Percentiles rank a stretch among this genome's conserved stretches.
Evolutionary conservation across 441 rosid species (phyloP).

Genomic region (Adansonia rubrostipa): DNA sequence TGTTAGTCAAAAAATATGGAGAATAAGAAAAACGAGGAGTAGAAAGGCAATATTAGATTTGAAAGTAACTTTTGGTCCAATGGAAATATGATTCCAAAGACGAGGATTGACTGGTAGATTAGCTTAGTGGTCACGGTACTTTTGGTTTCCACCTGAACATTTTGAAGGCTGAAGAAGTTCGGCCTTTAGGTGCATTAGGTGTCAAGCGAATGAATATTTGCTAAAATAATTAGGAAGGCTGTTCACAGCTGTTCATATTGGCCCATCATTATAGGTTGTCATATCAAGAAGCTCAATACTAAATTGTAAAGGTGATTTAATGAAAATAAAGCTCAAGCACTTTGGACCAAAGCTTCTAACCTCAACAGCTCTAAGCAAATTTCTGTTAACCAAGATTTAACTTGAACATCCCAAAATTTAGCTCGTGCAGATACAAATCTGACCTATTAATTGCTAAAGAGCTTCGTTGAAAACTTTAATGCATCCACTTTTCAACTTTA

Average conservation of each 20-base stretch:
- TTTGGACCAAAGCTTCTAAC: neutral
- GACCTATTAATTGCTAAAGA: neutral
- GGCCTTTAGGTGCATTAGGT: neutral
- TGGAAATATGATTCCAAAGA: neutral
- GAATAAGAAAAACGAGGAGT: neutral
- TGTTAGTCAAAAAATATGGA: slow-evolving; percentile 6
- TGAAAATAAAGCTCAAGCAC: neutral
- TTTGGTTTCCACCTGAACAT: neutral
- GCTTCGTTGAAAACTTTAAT: slow-evolving; percentile 10
- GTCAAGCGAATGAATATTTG: neutral
- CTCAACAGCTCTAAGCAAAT: neutral
- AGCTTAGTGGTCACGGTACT: neutral
- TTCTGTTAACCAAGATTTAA: neutral
- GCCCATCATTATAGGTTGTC: neutral
- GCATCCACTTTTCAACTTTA: neutral
- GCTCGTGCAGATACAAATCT: neutral
- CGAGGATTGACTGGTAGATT: neutral
- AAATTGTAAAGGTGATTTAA: neutral
- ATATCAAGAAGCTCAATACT: neutral
- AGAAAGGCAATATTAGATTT: neutral
- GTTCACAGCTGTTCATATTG: neutral
- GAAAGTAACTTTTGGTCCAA: neutral
- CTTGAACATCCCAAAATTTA: slow-evolving; percentile 8
- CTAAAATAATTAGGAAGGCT: neutral
- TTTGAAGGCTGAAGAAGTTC: neutral